These are phyloP conservation scores for Suillus placidus DNA, from an alignment of 768 basidiomycete genomes.

Conservation along the genomic window DNA sequence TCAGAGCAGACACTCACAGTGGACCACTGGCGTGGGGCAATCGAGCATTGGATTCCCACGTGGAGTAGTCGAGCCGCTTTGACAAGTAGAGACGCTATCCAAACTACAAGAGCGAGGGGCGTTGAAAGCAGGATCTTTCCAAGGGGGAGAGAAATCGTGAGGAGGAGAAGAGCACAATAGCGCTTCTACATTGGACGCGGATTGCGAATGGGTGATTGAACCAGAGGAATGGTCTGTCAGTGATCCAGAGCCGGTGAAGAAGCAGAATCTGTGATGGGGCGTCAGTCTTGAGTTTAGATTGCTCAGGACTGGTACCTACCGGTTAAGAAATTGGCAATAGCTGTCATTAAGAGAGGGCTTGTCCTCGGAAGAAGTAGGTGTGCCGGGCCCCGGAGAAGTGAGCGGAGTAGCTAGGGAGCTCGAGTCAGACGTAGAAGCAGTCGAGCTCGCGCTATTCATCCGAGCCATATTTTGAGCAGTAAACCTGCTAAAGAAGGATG, in stretches of 20 bases:
- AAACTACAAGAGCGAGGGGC: slow-evolving; percentile 32
- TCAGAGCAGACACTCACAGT: slow-evolving; percentile 1
- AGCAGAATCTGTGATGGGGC: slow-evolving; percentile 63
- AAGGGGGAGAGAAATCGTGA: slow-evolving; percentile 26
- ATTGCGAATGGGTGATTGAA: slow-evolving; percentile 43
- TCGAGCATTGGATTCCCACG: slow-evolving; percentile 23
- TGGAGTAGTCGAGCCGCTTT: slow-evolving; percentile 33
- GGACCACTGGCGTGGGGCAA: slow-evolving; percentile 17
- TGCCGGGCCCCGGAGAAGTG: slow-evolving; percentile 42
- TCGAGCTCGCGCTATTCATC: slow-evolving; percentile 40
- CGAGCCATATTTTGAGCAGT: slow-evolving; percentile 17
- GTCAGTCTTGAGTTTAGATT: slow-evolving; percentile 10
- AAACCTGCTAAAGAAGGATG: slow-evolving; percentile 3
- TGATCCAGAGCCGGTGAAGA: slow-evolving; percentile 66
- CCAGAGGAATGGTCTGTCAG: slow-evolving; percentile 32
- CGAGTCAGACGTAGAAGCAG: slow-evolving; percentile 51
- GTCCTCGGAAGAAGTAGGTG: slow-evolving; percentile 14
- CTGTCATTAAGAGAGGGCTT: slow-evolving; percentile 29
- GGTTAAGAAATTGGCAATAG: slow-evolving; percentile 66
- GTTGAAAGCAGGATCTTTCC: slow-evolving; percentile 16
- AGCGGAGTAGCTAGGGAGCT: slow-evolving; percentile 47
- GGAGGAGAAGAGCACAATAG: slow-evolving; percentile 43
- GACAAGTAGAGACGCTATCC: slow-evolving; percentile 29
- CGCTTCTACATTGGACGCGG: slow-evolving; percentile 58
- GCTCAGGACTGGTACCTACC: slow-evolving; percentile 43